phyloP scores from a whole-genome alignment of 768 basidiomycete genomes.

The Omphalotus guepiniiformis region DNA sequence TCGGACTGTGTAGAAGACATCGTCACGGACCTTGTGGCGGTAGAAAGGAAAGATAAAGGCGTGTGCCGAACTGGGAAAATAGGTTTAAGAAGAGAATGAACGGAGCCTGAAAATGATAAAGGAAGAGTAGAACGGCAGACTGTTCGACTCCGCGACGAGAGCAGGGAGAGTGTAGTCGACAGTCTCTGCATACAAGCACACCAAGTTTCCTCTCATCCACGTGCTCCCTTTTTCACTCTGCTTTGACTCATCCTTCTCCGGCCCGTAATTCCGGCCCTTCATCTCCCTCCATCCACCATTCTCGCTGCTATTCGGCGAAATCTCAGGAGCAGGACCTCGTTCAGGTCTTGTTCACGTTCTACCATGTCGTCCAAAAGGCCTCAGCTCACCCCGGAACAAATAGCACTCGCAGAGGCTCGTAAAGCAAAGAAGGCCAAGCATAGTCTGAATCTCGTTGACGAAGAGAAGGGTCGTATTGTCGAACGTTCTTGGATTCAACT shows the following conservation, averaged over 20 bases:
- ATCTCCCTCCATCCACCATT: background rate
- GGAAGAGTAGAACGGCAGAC: background rate
- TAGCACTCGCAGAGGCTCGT: conserved; percentile 50
- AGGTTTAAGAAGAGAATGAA: background rate
- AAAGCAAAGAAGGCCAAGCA: conserved; percentile 39
- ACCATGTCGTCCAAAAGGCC: conserved; percentile 16
- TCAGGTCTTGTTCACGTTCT: background rate
- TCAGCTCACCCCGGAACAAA: conserved; percentile 48
- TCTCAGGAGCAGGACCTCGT: background rate
- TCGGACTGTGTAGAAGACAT: conserved; percentile 29
- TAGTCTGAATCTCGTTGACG: conserved; percentile 10
- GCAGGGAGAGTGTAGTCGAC: no score
- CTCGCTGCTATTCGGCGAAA: background rate
- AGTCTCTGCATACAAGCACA: no score
- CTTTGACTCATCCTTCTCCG: background rate
- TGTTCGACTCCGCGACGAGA: background rate
- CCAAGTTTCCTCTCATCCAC: no score
- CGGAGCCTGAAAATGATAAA: background rate
- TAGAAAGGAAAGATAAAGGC: conserved; percentile 7
- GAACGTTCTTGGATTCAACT: conserved; percentile 39
- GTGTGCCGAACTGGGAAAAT: conserved; percentile 10
- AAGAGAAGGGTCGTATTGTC: conserved; percentile 23
- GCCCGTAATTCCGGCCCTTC: background rate
- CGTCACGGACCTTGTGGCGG: conserved; percentile 12
- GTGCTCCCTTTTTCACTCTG: no score